Evolutionary conservation across 2,329 filamentous ascomycete species (phyloP).

Genomic region (Chaetomiaceae sp.): DNA sequence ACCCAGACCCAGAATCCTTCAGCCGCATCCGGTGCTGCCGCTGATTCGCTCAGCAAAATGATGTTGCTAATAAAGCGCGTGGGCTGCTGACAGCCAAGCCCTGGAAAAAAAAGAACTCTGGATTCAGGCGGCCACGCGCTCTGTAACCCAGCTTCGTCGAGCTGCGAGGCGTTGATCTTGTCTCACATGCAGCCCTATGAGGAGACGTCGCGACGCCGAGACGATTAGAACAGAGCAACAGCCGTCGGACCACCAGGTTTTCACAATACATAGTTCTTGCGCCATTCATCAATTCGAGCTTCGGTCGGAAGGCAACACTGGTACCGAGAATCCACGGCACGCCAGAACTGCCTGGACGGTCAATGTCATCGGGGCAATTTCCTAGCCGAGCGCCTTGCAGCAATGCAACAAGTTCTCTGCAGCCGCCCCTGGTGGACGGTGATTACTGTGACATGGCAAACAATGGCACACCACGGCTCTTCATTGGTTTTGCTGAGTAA

Average conservation of each 20-base stretch:
- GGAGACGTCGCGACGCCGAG: neutral
- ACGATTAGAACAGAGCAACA: neutral
- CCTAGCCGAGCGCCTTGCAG: neutral
- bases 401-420: slow-evolving; percentile 15
- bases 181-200: slow-evolving; percentile 6
- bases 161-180: neutral
- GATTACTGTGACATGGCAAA: too few relatives aligned
- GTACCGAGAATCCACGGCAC: too few relatives aligned
- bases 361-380: too few relatives aligned
- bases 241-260: neutral
- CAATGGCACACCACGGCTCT: too few relatives aligned
- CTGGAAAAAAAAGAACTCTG: neutral
- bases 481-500: neutral
- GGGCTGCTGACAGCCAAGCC: neutral
- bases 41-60: neutral
- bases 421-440: too few relatives aligned
- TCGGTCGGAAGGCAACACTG: too few relatives aligned
- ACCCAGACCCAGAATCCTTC: slow-evolving; percentile 5
- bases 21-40: neutral
- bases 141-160: too few relatives aligned
- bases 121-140: neutral
- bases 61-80: too few relatives aligned
- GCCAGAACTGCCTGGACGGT: too few relatives aligned
- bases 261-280: too few relatives aligned
- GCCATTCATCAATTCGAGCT: too few relatives aligned